Evolutionary conservation across 148 eudicot genomes (phyloP), one percentile per base, ranked within the genome.

Genomic region (Spergularia bocconei): DNA sequence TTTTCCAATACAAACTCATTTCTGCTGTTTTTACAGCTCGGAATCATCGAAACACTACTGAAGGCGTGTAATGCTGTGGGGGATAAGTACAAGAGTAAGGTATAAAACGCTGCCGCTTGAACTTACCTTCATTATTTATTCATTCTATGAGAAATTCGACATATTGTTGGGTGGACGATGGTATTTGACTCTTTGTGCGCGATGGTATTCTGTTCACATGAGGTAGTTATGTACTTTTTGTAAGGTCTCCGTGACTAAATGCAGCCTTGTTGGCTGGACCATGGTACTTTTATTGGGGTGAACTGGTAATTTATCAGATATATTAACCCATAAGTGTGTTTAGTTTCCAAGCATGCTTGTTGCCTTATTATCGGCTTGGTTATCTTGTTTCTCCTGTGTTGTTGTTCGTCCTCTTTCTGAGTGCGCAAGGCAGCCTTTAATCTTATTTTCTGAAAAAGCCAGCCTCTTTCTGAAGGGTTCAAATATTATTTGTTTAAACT

Each of bases 61-160:
- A 95, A 87, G 88, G 91, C 85, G 44, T 95, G 99, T 74, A 73
- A 88, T 69, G 59, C 84, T 63, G 72, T 89, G 73, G 88, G 87
- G 56, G 47, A 53, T 25, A 76, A 67, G 61, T 81, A 77, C 78
- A 81, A 70, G 48, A 79, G 77, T 56, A 88, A 90, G 95, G 98
- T 93, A 73, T 7, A 14, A 36, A 70, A 54, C 52, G 20, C 13
- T 51, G 29, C 17, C 41, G 16, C 50, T 55, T 20, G 13, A 48
- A 19, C 21, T 64, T 16, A 23, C 29, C 17, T 23, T 15, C 5
- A 58, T 39, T 21, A 71, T 58, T 56, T 68, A 17, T 17, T 39
- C 61, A 11, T 63, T 0, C 48, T 29, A 50, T 74, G 23, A 5
- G n/a, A 64, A 14, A 16, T 5, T 44, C 48, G 4, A 44, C 10